phyloP scores from a whole-genome alignment of 1,139 yeast genomes.

The Nadsonia starkeyi-henricii region DNA sequence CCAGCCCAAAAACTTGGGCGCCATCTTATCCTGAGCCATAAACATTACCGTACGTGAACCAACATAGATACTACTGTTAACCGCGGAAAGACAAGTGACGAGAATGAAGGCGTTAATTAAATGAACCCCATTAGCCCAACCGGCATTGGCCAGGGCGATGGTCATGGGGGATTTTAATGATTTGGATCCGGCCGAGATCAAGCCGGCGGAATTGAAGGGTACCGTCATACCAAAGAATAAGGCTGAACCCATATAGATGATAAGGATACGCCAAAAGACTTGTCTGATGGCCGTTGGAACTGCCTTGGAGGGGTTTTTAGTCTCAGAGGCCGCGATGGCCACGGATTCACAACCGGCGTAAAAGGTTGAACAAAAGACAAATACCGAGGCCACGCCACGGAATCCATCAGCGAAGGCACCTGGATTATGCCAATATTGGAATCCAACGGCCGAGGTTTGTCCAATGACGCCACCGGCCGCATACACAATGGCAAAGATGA shows the following conservation, averaged over 20 bases:
- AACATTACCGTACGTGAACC: slow-evolving; percentile 48
- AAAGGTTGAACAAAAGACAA: slow-evolving; percentile 57
- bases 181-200: slow-evolving; percentile 23
- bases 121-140: slow-evolving; percentile 55
- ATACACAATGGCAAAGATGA: slow-evolving; percentile 43
- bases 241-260: slow-evolving; percentile 68
- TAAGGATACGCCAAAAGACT: slow-evolving; percentile 64
- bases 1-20: slow-evolving; percentile 43
- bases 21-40: slow-evolving; percentile 45
- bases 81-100: slow-evolving; percentile 53
- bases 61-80: slow-evolving; percentile 60
- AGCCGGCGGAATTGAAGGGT: slow-evolving; percentile 54
- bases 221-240: slow-evolving; percentile 74
- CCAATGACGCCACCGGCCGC: slow-evolving; percentile 46
- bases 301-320: slow-evolving; percentile 64
- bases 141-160: slow-evolving; percentile 54
- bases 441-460: slow-evolving; percentile 21
- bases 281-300: slow-evolving; percentile 78
- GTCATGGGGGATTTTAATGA: slow-evolving; percentile 62
- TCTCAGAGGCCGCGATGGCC: slow-evolving; percentile 84
- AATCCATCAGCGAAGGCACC: slow-evolving; percentile 62
- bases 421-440: slow-evolving; percentile 78
- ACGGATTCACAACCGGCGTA: slow-evolving; percentile 72
- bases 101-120: slow-evolving; percentile 64
- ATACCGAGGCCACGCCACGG: slow-evolving; percentile 53